These are phyloP conservation scores for Tetracentron sinense DNA, from an alignment of 164 flowering plant genomes.

Conservation along the genomic window DNA sequence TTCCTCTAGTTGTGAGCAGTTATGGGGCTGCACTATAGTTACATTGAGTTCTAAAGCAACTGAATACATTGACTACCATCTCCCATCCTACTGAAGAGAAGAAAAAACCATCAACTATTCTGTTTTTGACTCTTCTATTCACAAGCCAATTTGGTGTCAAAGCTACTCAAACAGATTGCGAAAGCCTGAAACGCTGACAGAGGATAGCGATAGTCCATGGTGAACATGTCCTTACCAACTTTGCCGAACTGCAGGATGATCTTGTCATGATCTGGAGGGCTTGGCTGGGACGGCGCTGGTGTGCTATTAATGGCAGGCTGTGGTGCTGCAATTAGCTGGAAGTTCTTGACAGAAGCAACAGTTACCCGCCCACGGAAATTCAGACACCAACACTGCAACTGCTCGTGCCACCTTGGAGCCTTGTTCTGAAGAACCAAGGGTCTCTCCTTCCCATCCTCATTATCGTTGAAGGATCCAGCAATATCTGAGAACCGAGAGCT, in stretches of 20 bases:
- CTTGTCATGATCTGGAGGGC: constrained; percentile 75
- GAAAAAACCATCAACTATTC: background rate
- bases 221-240: constrained; percentile 89
- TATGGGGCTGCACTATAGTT: background rate
- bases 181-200: constrained; percentile 96
- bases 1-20: too few relatives aligned
- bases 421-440: constrained; percentile 76
- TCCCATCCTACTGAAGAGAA: background rate
- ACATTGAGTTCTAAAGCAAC: background rate
- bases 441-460: constrained; percentile 57
- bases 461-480: constrained; percentile 41
- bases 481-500: constrained; percentile 83
- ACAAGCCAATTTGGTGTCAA: constrained; percentile 94
- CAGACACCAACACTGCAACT: constrained; percentile 87
- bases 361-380: constrained; percentile 91
- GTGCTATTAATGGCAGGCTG: constrained; percentile 60
- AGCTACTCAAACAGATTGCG: constrained; percentile 92
- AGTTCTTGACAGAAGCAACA: constrained; percentile 93
- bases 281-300: constrained; percentile 54
- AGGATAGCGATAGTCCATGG: constrained; percentile 92
- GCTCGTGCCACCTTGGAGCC: constrained; percentile 95
- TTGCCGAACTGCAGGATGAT: constrained; percentile 88
- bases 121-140: constrained; percentile 44
- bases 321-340: constrained; percentile 82
- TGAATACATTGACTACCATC: background rate